Conservation (phyloP, 2,329 filamentous ascomycete genomes). For the Furcasterigmium furcatum region DNA sequence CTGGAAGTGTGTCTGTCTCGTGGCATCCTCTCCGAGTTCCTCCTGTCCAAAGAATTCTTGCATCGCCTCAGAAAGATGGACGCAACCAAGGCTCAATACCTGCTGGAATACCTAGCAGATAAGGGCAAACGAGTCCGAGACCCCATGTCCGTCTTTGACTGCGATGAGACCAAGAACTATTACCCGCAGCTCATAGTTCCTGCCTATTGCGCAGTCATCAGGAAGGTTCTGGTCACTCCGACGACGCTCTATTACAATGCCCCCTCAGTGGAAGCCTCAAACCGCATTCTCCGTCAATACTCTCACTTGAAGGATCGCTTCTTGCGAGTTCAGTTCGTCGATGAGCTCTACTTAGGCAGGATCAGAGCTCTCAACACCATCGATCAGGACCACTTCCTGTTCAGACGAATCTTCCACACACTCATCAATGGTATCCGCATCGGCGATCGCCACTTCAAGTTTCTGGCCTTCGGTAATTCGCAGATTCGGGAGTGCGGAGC, state of each 20-base stretch:
- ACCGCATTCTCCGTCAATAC: slow-evolving; percentile 78
- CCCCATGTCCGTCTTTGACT: slow-evolving; percentile 68
- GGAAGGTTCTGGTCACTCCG: slow-evolving; percentile 78
- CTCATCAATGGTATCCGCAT: slow-evolving; percentile 78
- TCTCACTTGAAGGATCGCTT: slow-evolving; percentile 70
- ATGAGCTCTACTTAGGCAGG: slow-evolving; percentile 65
- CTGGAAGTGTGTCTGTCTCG: slow-evolving; percentile 91
- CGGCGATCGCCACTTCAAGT: slow-evolving; percentile 79
- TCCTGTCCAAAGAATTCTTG: slow-evolving; percentile 66
- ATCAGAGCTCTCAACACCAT: slow-evolving; percentile 54
- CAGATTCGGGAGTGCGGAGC: slow-evolving; percentile 90
- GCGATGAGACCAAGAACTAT: slow-evolving; percentile 45
- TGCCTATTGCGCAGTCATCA: slow-evolving; percentile 69
- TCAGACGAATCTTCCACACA: slow-evolving; percentile 67
- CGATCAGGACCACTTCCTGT: slow-evolving; percentile 65
- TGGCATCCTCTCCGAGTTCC: slow-evolving; percentile 72
- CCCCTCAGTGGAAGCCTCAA: slow-evolving; percentile 80
- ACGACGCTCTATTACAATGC: slow-evolving; percentile 77
- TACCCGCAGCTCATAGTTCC: slow-evolving; percentile 54
- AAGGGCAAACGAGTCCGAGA: slow-evolving; percentile 59
- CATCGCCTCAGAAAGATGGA: slow-evolving; percentile 47
- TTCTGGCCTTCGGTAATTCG: slow-evolving; percentile 92
- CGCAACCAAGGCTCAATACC: slow-evolving; percentile 51
- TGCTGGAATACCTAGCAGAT: slow-evolving; percentile 74
- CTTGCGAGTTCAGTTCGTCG: slow-evolving; percentile 83